A percentile compares a stretch with the other conserved stretches of the same genome.
These are phyloP conservation scores for Hyphodiscus sp. DNA, from an alignment of 2,329 filamentous ascomycete genomes.

Conservation along the genomic window DNA sequence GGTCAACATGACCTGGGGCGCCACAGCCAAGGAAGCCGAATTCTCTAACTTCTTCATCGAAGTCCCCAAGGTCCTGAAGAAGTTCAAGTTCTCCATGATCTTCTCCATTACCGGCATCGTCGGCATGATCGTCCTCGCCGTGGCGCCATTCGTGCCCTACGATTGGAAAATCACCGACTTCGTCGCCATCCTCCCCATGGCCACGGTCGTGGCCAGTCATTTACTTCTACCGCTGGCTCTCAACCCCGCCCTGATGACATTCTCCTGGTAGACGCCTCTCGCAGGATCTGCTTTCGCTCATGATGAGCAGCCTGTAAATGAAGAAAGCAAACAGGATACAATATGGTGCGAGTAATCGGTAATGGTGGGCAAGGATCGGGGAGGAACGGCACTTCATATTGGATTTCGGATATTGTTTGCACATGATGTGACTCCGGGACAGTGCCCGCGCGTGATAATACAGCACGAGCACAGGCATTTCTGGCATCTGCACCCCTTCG, in stretches of 20 bases:
- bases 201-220: slow-evolving; percentile 62
- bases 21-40: slow-evolving; percentile 76
- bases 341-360: background rate
- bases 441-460: too few relatives aligned
- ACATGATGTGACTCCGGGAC: too few relatives aligned
- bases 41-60: slow-evolving; percentile 82
- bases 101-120: slow-evolving; percentile 47
- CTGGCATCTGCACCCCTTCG: too few relatives aligned
- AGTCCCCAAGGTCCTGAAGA: slow-evolving; percentile 69
- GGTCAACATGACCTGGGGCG: slow-evolving; percentile 80
- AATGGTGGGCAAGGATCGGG: background rate
- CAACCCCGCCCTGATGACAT: slow-evolving; percentile 75
- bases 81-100: slow-evolving; percentile 50
- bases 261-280: slow-evolving; percentile 54
- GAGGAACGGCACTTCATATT: background rate
- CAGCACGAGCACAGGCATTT: too few relatives aligned
- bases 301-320: background rate
- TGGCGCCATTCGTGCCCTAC: slow-evolving; percentile 57
- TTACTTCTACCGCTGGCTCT: slow-evolving; percentile 65
- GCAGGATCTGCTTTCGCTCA: background rate
- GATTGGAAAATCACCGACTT: slow-evolving; percentile 64
- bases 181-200: slow-evolving; percentile 71
- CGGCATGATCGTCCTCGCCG: slow-evolving; percentile 50
- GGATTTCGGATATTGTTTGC: background rate
- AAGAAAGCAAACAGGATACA: background rate